Evolutionary conservation across 1,284 basidiomycete species (phyloP), one percentile per base, ranked within the genome.

Genomic region (Agaricales sp.): DNA sequence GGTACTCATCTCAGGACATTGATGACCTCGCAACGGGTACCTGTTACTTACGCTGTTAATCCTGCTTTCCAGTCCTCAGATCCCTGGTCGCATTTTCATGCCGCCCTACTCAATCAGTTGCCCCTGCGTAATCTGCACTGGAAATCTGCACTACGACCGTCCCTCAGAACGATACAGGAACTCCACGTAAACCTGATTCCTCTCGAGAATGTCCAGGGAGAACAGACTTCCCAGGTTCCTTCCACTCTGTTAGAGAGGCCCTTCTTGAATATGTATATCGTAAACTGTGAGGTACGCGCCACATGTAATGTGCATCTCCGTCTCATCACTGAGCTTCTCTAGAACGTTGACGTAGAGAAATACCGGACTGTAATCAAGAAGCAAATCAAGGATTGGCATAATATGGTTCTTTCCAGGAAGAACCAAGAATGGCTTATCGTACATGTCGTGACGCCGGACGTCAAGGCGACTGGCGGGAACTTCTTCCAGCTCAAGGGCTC

Each of bases 361-460:
- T 98, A 98, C 69, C 85, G 83, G 59, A 76, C 74, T 37, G 75
- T 75, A 2, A 74, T 88, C 14, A 83, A 82, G 59, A 87, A 83
- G 54, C 90, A 94, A 61, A 86, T 97, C 54, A 88, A 89, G 58
- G 90, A 95, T 54, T 98, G 94, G 94, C 81, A 92, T 50, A 71
- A 74, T 2, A 66, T 74, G 1, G 70, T 92, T 21, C 68, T 73
- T 22, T 68, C 80, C n/a, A 72, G 81, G 53, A 88, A 82, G 65
- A 80, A 83, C 58, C 88, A 92, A 59, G 91, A 95, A 65, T 95
- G 92, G 80, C 69, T 93, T 45, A 87, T 96, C 50, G 72, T 96
- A 1, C 84, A 93, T 55, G 79, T 96, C 47, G 79, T 91, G 44
- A 74, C 78, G 49, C 77, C 85, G 4, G 87, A 88, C 55, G 63